Base-by-base conservation (phyloP, 1,284 basidiomycete genomes). In the Fomitopsis schrenkii region DNA sequence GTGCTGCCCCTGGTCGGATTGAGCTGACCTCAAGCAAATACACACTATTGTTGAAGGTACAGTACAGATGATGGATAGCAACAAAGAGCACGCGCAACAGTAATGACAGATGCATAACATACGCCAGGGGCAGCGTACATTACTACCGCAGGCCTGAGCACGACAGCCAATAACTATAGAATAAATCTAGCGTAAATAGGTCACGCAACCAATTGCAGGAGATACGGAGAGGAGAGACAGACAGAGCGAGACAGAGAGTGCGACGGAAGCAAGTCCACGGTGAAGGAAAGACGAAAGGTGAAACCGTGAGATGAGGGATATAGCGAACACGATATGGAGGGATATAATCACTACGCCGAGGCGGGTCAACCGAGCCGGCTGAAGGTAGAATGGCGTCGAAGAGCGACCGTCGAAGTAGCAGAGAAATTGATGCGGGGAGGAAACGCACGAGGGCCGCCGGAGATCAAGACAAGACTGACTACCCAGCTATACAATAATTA, bases 151-250 rank as follows among this genome's bases (percentile, higher is more conserved):
- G 48, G 38, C 36, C 52, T 35, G 35, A 54, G 52, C 52, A 54
- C 35, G 52, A 54, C 33, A 54, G 52, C 52, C 52, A 54, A 54
- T 54, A 54, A 54, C 52, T 54, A 54, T 54, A 54, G 35, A 54
- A 30, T 54, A 54, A 54, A 38, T 54, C 52, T 54, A 54, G 15
- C 52, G 52, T 54, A 54, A 54, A 54, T 54, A 40, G 2, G 7
- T 15, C 48, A 40, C 17, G 52, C 33, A 54, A 54, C 52, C 52
- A 54, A 54, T 54, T 54, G 52, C 52, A 38, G n/a, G 50, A 53
- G 50, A 28, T 3, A 26, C 19, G 26, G 45, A 30, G 33, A 30
- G 30, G 50, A 30, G 2, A 17, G 50, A 53, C 17, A 5, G 50
- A 36, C 17, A 33, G 9, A 28, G 50, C 17, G 45, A 48, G 45